phyloP scores from a whole-genome alignment of 441 rosid species.

The Populus tomentosa region DNA sequence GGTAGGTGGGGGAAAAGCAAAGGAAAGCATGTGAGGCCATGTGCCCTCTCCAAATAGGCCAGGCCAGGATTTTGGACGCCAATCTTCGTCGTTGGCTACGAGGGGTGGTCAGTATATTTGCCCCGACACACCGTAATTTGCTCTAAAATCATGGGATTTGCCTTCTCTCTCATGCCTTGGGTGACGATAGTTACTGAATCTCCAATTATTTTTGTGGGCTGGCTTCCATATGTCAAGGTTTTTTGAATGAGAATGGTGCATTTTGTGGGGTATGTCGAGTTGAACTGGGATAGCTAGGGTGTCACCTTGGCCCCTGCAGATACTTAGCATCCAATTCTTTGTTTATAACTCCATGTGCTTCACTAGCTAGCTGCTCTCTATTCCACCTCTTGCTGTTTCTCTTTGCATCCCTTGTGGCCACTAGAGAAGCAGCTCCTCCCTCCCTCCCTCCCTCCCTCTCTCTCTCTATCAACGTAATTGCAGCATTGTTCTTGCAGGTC shows the following conservation, averaged over 20 bases:
- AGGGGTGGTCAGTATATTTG: background rate
- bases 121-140: background rate
- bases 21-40: slow-evolving; percentile 6
- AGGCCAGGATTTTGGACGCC: background rate
- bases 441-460: background rate
- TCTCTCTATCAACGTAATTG: background rate
- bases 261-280: background rate
- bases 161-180: background rate
- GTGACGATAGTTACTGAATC: background rate
- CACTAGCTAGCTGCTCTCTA: background rate
- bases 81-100: background rate
- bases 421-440: too few relatives aligned
- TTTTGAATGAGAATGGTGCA: background rate
- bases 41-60: background rate
- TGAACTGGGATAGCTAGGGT: background rate
- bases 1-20: background rate
- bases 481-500: background rate
- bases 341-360: background rate
- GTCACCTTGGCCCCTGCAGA: background rate
- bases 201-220: background rate
- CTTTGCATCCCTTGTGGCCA: background rate
- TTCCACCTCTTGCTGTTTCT: background rate
- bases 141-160: background rate
- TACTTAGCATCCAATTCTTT: background rate
- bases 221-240: background rate